A percentile compares a stretch with the other conserved stretches of the same genome.
These are phyloP conservation scores for Trichoderma harzianum DNA, from an alignment of 2,329 filamentous ascomycete genomes.

Conservation along the genomic window DNA sequence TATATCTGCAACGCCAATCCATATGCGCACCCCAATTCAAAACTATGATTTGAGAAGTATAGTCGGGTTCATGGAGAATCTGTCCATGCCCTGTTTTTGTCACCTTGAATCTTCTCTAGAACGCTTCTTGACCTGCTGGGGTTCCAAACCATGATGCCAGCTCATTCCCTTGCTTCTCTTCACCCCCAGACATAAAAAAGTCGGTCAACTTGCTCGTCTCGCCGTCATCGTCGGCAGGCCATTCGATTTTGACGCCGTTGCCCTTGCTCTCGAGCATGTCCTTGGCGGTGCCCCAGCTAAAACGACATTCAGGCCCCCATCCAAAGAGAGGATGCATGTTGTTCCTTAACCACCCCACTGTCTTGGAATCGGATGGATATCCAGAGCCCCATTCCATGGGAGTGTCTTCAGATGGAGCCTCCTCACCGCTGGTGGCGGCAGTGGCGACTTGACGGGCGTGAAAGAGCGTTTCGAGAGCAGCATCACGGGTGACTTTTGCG, in stretches of 20 bases:
- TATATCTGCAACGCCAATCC: neutral
- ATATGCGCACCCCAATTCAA: neutral
- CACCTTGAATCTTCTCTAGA: constrained; percentile 44
- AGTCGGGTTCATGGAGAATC: neutral
- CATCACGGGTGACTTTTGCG: constrained; percentile 93
- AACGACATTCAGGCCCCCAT: constrained; percentile 89
- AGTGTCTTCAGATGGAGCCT: constrained; percentile 35
- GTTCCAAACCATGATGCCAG: constrained; percentile 80
- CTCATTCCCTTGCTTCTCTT: constrained; percentile 55
- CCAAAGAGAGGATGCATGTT: constrained; percentile 95
- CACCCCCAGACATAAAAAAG: constrained; percentile 57
- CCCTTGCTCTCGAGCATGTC: constrained; percentile 82
- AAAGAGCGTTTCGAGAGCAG: constrained; percentile 78
- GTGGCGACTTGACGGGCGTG: constrained; percentile 37
- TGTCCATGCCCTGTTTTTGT: neutral
- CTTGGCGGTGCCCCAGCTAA: constrained; percentile 94
- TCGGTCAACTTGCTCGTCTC: constrained; percentile 70
- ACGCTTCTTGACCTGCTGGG: constrained; percentile 65
- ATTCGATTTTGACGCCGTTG: constrained; percentile 70
- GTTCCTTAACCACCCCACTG: constrained; percentile 73
- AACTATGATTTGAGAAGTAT: neutral
- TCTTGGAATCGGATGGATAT: constrained; percentile 84
- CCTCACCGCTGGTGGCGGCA: constrained; percentile 29
- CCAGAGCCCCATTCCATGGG: constrained; percentile 77
- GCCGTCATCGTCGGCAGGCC: constrained; percentile 72